Base-by-base conservation (phyloP, 257 asterid species). In the Forsythia suspensa region DNA sequence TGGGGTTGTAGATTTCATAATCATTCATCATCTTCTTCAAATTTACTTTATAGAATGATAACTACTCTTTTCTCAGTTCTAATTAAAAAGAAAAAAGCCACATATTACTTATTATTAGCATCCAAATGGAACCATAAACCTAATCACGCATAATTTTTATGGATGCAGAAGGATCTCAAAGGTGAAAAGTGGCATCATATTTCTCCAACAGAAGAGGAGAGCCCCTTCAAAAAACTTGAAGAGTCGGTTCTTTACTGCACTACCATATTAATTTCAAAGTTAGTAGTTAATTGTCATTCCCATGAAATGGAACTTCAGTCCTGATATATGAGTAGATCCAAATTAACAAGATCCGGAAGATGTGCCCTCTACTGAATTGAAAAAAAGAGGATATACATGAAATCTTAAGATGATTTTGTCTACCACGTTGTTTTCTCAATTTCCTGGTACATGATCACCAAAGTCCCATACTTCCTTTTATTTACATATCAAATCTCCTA, bases 181-280 rank as follows among this genome's bases (percentile, higher is more conserved):
- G 42, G 73, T 16, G 46, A 42, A 34, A 40, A 18, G 12, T 10
- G 15, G 12, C 40, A 65, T 38, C 68, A 37, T 34, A 37, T 46
- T 68, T 80, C 71, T 74, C 72, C 38, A 18, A 74, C 13, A 51
- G 40, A 74, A 52, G 48, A 68, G 52, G 20, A 73, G 65, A 39
- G 43, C 13, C 59, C 6, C 20, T 13, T 51, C 59, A 43, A 51
- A 51, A 51, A 51, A 51, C 59, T 59, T 59, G 29, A n/a, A 59
- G 37, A 59, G 12, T 59, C 13, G n/a, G 9, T 21, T 59, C 37
- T 21, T 21, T 59, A 21, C 12, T 59, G 34, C 13, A 59, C 37
- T 59, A 51, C 16, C 18, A 15, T 51, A 51, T 51, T 2, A 11
- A 51, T 51, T 59, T 21, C 11, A 9, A 59, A n/a, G 37, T 59